These are phyloP conservation scores for Amanita phalloides DNA, from an alignment of 768 basidiomycete species.

Conservation along the genomic window DNA sequence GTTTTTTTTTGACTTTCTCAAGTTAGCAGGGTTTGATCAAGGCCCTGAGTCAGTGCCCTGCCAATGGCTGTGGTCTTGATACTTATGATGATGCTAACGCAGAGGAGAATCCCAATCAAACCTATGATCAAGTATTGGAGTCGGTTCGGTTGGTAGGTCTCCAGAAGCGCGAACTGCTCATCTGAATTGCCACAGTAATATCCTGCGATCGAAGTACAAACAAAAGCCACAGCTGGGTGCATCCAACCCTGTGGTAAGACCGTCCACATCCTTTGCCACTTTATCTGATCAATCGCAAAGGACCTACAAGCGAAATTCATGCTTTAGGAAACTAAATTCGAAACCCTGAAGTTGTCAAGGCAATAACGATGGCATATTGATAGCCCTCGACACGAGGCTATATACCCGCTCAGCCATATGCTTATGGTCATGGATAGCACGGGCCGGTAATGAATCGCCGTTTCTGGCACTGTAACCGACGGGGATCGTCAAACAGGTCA, in stretches of 20 bases:
- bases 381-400: neutral
- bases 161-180: neutral
- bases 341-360: neutral
- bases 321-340: neutral
- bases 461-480: too few species aligned
- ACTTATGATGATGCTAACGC: neutral
- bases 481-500: too few species aligned
- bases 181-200: slow-evolving; percentile 22
- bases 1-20: neutral
- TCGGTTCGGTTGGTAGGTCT: slow-evolving; percentile 37
- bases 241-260: slow-evolving; percentile 1
- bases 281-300: neutral
- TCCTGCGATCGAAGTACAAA: slow-evolving; percentile 42
- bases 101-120: slow-evolving; percentile 44
- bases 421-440: too few species aligned
- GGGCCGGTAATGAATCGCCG: too few species aligned
- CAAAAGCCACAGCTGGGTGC: slow-evolving; percentile 5
- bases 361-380: neutral
- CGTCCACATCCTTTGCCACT: neutral
- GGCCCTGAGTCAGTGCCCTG: slow-evolving; percentile 28
- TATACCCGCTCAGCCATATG: neutral
- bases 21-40: slow-evolving; percentile 48
- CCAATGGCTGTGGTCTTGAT: neutral
- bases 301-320: neutral
- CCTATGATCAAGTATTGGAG: slow-evolving; percentile 52